Base-by-base conservation (phyloP, 2,329 filamentous ascomycete genomes). In the Cordyceps cateniannulata region DNA sequence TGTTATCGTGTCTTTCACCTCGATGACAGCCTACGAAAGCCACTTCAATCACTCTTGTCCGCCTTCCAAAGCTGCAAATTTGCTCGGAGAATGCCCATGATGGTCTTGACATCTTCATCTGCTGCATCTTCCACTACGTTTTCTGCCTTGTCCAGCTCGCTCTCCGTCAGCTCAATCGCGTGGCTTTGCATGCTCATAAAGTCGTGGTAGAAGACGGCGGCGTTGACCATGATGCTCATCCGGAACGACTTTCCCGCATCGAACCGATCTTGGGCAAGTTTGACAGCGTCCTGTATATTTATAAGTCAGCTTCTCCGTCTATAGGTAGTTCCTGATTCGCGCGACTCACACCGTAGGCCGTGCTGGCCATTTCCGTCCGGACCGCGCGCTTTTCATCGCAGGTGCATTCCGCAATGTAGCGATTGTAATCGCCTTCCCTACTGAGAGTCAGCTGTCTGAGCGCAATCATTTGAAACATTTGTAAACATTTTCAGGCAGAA, bases 361-460 rank as follows among this genome's bases (percentile, higher is more conserved):
- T 20, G 14, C 29, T 25, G 16, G 56, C 56, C 5, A 29, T 5
- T 5, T 59, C 47, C 6, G 22, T 50, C 45, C 20, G n/a, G 29
- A 18, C 9, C 4, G 18, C 9, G 12, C 47, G 45, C 18, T 51
- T 42, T 3, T 51, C 56, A 5, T 32, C 22, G 22, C 35, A 9
- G 1, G 56, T 44, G 25, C 56, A 59, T 14, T 59, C 56, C 6
- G 56, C 56, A 20, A 50, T 59, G 32, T 59, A 59, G 6, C 56
- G 56, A 27, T 59, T 40, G 32, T 51, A 59, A 22, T 59, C 56
- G 6, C 44, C 56, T 27, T 27, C 51, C 56, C 56, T 59, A 22
- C 50, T 18, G n/a, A 32, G 1, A n/a, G n/a, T 42, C 16, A 42
- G 40, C 40, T 4, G 18, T 18, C 16, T 12, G 35, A 40, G 35